These are phyloP conservation scores for Hydnomerulius pinastri DNA, from an alignment of 768 basidiomycete genomes.

Conservation along the genomic window DNA sequence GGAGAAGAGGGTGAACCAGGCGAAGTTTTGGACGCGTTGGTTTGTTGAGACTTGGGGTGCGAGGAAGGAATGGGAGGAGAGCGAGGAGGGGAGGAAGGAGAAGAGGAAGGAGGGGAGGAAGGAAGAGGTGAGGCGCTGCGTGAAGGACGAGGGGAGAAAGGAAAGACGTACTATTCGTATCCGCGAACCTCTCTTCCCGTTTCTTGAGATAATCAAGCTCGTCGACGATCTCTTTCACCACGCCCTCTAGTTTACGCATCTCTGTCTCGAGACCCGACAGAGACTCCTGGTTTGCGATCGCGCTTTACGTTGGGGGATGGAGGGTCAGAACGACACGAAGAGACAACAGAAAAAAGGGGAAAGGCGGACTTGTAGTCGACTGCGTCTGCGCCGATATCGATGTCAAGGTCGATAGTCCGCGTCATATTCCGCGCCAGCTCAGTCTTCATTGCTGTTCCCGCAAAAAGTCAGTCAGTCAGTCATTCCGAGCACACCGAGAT, in stretches of 20 bases:
- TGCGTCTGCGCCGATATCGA: slow-evolving; percentile 98
- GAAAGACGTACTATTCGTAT: slow-evolving; percentile 78
- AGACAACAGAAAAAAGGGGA: too few species aligned
- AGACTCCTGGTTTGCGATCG: slow-evolving; percentile 98
- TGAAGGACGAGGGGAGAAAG: not conserved
- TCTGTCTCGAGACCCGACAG: slow-evolving; percentile 95
- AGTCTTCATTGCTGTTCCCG: slow-evolving; percentile 43
- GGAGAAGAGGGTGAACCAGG: slow-evolving; percentile 81
- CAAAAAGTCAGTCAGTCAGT: not conserved
- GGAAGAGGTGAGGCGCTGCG: not conserved
- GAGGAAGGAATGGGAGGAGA: slow-evolving; percentile 4
- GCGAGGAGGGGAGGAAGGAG: too few species aligned
- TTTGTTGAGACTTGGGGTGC: slow-evolving; percentile 80
- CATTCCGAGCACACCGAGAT: not conserved
- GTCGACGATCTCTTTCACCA: slow-evolving; percentile 93
- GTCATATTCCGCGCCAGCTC: slow-evolving; percentile 51
- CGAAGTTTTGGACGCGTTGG: slow-evolving; percentile 87
- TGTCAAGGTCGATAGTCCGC: slow-evolving; percentile 86
- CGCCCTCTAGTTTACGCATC: slow-evolving; percentile 95
- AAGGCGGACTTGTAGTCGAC: slow-evolving; percentile 95
- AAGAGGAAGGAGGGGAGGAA: too few species aligned
- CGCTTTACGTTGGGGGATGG: slow-evolving; percentile 46
- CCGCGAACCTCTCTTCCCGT: slow-evolving; percentile 85
- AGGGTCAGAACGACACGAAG: not conserved
- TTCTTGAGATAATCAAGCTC: slow-evolving; percentile 90